These are phyloP conservation scores for Allium cepa DNA, from an alignment of 106 monocot species.

Conservation along the genomic window DNA sequence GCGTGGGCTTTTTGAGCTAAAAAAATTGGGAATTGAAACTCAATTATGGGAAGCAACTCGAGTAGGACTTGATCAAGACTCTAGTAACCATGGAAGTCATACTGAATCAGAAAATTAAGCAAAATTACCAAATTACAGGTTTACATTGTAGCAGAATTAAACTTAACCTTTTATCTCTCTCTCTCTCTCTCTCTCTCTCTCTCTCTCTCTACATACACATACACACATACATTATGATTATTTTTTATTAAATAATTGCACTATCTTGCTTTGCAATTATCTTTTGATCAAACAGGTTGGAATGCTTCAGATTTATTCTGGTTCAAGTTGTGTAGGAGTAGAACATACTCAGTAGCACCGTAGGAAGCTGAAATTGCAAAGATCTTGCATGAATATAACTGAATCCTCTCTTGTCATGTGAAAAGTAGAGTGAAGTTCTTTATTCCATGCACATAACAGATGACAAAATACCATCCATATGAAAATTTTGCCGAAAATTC, in stretches of 20 bases:
- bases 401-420: background rate
- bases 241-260: background rate
- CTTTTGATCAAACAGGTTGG: background rate
- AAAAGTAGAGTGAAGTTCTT: background rate
- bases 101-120: conserved; percentile 7
- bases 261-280: background rate
- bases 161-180: background rate
- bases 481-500: too few species aligned
- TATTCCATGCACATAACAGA: background rate
- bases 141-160: background rate
- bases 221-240: background rate
- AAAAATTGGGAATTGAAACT: conserved; percentile 73
- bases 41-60: conserved; percentile 68
- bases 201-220: too few species aligned
- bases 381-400: too few species aligned
- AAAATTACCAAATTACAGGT: conserved; percentile 5
- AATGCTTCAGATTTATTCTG: background rate
- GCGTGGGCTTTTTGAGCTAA: conserved; percentile 63
- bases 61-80: conserved; percentile 13
- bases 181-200: too few species aligned
- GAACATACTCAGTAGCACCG: background rate
- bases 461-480: too few species aligned
- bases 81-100: conserved; percentile 7
- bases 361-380: background rate
- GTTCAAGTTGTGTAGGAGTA: background rate